Evolutionary conservation across 2,329 filamentous ascomycete genomes (phyloP).

Genomic region (Claviceps cyperi): DNA sequence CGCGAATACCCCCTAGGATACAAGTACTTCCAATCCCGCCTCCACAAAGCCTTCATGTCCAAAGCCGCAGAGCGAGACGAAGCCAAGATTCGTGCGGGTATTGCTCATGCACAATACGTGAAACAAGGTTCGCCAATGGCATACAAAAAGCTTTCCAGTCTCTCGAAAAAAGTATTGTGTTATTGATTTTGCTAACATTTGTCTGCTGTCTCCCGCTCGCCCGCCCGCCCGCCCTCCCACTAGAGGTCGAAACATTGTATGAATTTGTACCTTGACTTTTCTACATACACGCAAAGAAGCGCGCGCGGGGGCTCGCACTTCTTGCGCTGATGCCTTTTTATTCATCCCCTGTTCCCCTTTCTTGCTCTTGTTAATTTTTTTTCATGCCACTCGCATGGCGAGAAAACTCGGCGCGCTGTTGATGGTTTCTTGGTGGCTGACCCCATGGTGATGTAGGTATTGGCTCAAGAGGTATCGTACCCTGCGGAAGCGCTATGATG

Average conservation of each 20-base stretch:
- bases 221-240: neutral
- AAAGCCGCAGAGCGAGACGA: slow-evolving; percentile 59
- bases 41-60: slow-evolving; percentile 74
- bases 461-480: slow-evolving; percentile 86
- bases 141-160: no score
- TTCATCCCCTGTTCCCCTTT: neutral
- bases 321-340: no score
- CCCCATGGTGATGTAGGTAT: slow-evolving; percentile 41
- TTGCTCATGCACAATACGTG: slow-evolving; percentile 71
- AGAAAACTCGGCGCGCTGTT: neutral
- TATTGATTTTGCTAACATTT: neutral
- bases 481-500: slow-evolving; percentile 65
- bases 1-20: slow-evolving; percentile 76
- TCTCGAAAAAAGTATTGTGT: neutral
- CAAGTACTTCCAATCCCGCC: slow-evolving; percentile 61
- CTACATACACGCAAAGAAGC: neutral
- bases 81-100: slow-evolving; percentile 58
- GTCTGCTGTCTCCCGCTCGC: neutral
- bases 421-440: neutral
- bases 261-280: slow-evolving; percentile 20
- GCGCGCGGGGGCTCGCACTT: neutral
- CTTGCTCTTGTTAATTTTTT: neutral
- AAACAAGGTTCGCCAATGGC: slow-evolving; percentile 60
- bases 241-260: slow-evolving; percentile 87
- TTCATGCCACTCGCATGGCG: neutral